Evolutionary conservation across 1,284 basidiomycete species (phyloP).

Genomic region (Golubevia pallescens): DNA sequence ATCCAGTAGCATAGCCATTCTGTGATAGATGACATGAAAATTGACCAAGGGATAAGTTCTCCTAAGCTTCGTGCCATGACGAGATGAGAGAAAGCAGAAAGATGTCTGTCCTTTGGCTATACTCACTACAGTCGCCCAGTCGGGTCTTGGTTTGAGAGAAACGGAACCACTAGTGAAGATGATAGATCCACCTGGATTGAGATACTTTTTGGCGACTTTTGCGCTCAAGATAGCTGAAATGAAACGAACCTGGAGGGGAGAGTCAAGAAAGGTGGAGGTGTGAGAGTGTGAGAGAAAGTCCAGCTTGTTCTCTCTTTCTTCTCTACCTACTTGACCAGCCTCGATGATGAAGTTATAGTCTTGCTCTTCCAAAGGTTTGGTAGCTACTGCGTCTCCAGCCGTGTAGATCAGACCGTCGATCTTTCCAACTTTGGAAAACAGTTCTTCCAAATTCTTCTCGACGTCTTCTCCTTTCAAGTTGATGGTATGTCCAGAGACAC

Average conservation of each 20-base stretch:
- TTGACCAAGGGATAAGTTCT: too few species aligned
- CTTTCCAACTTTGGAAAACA: conserved; percentile 22
- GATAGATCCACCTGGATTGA: conserved; percentile 13
- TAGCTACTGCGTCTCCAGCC: conserved; percentile 18
- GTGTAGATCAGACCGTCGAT: conserved; percentile 34
- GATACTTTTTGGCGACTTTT: conserved; percentile 15
- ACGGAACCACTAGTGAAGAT: conserved; percentile 25
- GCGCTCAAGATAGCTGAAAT: conserved; percentile 20
- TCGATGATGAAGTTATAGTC: conserved; percentile 19
- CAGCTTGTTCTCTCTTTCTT: too few species aligned
- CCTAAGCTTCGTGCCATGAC: too few species aligned
- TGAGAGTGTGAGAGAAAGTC: background rate
- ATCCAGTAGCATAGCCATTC: conserved; percentile 12
- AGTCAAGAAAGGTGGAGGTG: background rate
- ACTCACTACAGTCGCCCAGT: too few species aligned
- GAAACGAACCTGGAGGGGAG: conserved; percentile 11
- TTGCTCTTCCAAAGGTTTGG: conserved; percentile 11
- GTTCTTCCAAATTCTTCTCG: conserved; percentile 12
- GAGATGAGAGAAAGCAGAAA: too few species aligned
- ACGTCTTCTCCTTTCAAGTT: conserved; percentile 18
- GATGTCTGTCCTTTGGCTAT: too few species aligned
- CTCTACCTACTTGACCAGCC: conserved; percentile 3
- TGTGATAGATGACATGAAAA: too few species aligned
- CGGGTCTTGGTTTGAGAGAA: conserved; percentile 14
- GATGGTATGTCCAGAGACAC: conserved; percentile 18